Conservation (phyloP, 805 yeast genomes). For the Cyberlindnera nakhonratchasimensis region DNA sequence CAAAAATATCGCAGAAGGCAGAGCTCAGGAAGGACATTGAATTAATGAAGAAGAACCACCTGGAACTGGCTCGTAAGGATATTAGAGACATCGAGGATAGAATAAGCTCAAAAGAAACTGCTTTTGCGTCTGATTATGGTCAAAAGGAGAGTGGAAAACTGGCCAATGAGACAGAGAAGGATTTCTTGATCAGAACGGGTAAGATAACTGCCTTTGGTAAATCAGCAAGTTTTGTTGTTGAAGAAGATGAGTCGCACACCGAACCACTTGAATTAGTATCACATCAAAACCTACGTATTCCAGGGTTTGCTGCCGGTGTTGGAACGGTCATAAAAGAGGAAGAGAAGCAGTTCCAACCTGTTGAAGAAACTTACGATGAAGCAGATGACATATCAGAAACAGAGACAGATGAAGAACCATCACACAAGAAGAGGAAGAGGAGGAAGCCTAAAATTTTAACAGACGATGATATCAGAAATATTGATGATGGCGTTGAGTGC, state of each 20-base stretch:
- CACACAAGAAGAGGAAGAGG: slow-evolving; percentile 11
- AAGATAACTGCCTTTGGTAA: slow-evolving; percentile 91
- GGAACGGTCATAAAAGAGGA: slow-evolving; percentile 19
- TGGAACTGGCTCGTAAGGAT: slow-evolving; percentile 55
- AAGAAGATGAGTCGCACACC: slow-evolving; percentile 27
- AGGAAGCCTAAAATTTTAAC: slow-evolving; percentile 18
- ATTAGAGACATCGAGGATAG: slow-evolving; percentile 56
- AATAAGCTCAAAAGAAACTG: slow-evolving; percentile 32
- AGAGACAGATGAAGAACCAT: slow-evolving; percentile 20
- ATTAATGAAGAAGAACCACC: slow-evolving; percentile 45
- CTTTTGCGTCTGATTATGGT: slow-evolving; percentile 6
- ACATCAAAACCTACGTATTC: slow-evolving; percentile 25
- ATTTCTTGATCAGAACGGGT: slow-evolving; percentile 82
- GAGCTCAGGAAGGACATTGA: slow-evolving; percentile 51
- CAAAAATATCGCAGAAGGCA: slow-evolving; percentile 64
- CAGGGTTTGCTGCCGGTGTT: slow-evolving; percentile 19
- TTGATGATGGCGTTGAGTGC: slow-evolving; percentile 81
- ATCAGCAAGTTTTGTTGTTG: slow-evolving; percentile 48
- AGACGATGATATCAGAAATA: slow-evolving; percentile 38
- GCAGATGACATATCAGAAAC: slow-evolving; percentile 18
- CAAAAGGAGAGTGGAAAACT: slow-evolving; percentile 30
- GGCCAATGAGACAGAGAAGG: slow-evolving; percentile 76
- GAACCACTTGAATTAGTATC: slow-evolving; percentile 15
- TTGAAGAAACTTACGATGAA: slow-evolving; percentile 15
- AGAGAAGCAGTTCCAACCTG: no score